Conservation (phyloP, 1,284 basidiomycete species). For the Leccinum pachyderme region DNA sequence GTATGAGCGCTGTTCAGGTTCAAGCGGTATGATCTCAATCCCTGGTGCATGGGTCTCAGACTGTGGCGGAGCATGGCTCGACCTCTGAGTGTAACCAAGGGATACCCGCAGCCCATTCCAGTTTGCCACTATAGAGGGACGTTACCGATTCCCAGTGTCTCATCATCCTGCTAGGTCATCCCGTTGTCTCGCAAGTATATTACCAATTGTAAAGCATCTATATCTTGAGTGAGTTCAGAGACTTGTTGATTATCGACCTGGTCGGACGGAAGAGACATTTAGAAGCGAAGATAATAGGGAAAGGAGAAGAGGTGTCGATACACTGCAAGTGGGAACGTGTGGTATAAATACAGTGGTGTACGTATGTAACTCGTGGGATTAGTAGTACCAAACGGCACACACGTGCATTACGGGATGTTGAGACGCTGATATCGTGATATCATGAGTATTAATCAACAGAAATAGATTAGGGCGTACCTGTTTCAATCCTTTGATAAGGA, state of each 20-base stretch:
- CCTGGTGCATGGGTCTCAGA: slow-evolving; percentile 37
- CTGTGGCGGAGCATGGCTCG: slow-evolving; percentile 12
- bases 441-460: slow-evolving; percentile 3
- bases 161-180: slow-evolving; percentile 29
- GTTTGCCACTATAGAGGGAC: slow-evolving; percentile 62
- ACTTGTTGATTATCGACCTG: slow-evolving; percentile 14
- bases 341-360: slow-evolving; percentile 35
- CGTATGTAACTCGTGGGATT: slow-evolving; percentile 22
- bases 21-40: slow-evolving; percentile 93
- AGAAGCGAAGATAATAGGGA: neutral
- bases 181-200: slow-evolving; percentile 36
- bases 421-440: slow-evolving; percentile 36
- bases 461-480: slow-evolving; percentile 47
- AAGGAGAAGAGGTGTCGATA: neutral
- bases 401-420: slow-evolving; percentile 40
- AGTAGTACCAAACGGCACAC: neutral
- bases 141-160: slow-evolving; percentile 59
- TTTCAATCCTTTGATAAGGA: slow-evolving; percentile 91
- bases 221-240: slow-evolving; percentile 31
- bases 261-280: slow-evolving; percentile 22
- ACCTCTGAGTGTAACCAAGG: slow-evolving; percentile 38
- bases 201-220: slow-evolving; percentile 66
- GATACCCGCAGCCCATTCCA: slow-evolving; percentile 89
- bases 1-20: slow-evolving; percentile 94
- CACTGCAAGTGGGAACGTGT: slow-evolving; percentile 7